Evolutionary conservation across 148 eudicot genomes (phyloP).

Genomic region (Dysphania ambrosioides): DNA sequence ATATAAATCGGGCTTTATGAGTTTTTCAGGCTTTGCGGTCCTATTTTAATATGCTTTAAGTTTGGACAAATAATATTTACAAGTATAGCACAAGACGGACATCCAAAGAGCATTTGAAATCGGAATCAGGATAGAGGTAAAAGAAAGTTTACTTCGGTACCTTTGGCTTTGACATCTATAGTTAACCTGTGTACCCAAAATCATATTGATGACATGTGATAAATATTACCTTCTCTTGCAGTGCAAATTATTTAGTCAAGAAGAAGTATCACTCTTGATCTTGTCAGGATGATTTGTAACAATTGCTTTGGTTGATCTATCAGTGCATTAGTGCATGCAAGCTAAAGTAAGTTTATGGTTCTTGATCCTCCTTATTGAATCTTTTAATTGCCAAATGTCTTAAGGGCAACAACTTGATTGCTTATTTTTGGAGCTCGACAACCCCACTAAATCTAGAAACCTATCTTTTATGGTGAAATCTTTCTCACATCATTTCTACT

Average conservation of each 20-base stretch:
- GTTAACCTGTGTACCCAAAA: not conserved
- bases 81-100: no score
- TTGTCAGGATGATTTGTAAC: slow-evolving; percentile 84
- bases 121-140: slow-evolving; percentile 87
- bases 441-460: not conserved
- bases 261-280: slow-evolving; percentile 64
- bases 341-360: slow-evolving; percentile 47
- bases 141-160: slow-evolving; percentile 1
- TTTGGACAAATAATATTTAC: no score
- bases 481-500: not conserved
- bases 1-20: no score
- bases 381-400: not conserved
- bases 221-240: slow-evolving; percentile 50
- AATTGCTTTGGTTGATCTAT: slow-evolving; percentile 93
- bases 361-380: not conserved
- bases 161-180: not conserved
- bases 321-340: no score
- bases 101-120: slow-evolving; percentile 65
- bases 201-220: slow-evolving; percentile 22
- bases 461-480: not conserved
- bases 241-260: slow-evolving; percentile 82
- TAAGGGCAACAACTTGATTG: not conserved
- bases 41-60: no score
- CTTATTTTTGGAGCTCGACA: not conserved
- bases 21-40: no score